phyloP scores from a whole-genome alignment of 75 land plant genomes.

The Chamaecyparis obtusa region DNA sequence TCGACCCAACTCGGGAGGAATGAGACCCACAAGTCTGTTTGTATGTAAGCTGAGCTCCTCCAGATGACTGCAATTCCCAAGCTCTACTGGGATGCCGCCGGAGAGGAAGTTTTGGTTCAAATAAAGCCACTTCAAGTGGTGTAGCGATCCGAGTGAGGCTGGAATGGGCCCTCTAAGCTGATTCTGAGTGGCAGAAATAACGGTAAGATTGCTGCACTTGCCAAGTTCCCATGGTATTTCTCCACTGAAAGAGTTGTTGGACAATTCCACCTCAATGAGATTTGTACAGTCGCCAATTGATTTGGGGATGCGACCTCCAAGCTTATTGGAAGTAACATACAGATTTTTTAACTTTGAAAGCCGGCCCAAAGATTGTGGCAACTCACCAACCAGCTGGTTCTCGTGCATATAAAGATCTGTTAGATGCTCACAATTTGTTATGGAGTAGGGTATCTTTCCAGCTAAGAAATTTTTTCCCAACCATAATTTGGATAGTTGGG shows the following conservation, averaged over 20 bases:
- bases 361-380: no score
- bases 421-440: constrained; percentile 8
- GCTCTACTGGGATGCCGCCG: constrained; percentile 56
- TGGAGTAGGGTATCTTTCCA: constrained; percentile 44
- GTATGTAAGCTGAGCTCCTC: constrained; percentile 17
- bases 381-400: no score
- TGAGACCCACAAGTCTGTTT: no score
- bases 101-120: constrained; percentile 48
- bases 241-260: constrained; percentile 41
- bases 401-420: no score
- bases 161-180: constrained; percentile 57
- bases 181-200: constrained; percentile 30
- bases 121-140: constrained; percentile 29
- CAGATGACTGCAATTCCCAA: constrained; percentile 47
- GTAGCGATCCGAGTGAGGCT: constrained; percentile 49
- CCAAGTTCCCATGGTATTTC: constrained; percentile 51
- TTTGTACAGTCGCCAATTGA: constrained; percentile 26
- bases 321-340: constrained; percentile 20
- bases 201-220: constrained; percentile 43
- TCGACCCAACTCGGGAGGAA: no score
- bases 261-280: constrained; percentile 23
- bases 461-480: constrained; percentile 31
- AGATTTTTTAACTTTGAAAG: no score
- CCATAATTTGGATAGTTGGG: constrained; percentile 7
- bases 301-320: constrained; percentile 29